Conservation (phyloP, 2,329 filamentous ascomycete species). For the Thelonectria rubi region DNA sequence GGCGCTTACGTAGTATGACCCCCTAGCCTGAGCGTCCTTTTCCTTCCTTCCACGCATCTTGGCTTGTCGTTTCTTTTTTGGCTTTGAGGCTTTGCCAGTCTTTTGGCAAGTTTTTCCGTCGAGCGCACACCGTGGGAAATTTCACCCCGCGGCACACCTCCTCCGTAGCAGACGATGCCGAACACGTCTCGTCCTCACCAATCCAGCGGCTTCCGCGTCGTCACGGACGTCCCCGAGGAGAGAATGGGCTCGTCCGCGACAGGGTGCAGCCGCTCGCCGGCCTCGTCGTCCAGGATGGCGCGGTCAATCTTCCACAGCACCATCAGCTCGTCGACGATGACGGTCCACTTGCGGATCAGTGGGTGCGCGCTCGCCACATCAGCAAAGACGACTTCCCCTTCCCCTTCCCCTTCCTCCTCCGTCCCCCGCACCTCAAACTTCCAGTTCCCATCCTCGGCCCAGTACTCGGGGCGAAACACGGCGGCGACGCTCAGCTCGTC, state of each 20-base stretch:
- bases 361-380: slow-evolving; percentile 76
- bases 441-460: slow-evolving; percentile 77
- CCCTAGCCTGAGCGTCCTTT: no score
- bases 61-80: background rate
- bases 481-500: slow-evolving; percentile 67
- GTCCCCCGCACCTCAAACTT: slow-evolving; percentile 63
- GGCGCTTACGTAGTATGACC: no score
- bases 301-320: slow-evolving; percentile 48
- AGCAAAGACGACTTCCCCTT: slow-evolving; percentile 60
- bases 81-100: background rate
- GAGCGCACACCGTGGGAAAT: no score
- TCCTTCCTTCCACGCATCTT: no score
- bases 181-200: slow-evolving; percentile 45
- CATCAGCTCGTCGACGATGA: slow-evolving; percentile 45
- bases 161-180: no score
- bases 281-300: slow-evolving; percentile 47
- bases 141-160: no score
- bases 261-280: slow-evolving; percentile 40
- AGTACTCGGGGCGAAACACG: slow-evolving; percentile 73
- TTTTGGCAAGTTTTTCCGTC: no score
- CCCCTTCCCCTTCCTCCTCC: no score
- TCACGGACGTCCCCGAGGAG: slow-evolving; percentile 32
- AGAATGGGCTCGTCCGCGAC: slow-evolving; percentile 42
- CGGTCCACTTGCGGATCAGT: slow-evolving; percentile 69
- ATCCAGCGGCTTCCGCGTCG: slow-evolving; percentile 48